These are phyloP conservation scores for Aureobasidium leucospermi DNA, from an alignment of 2,329 filamentous ascomycete genomes.

Conservation along the genomic window DNA sequence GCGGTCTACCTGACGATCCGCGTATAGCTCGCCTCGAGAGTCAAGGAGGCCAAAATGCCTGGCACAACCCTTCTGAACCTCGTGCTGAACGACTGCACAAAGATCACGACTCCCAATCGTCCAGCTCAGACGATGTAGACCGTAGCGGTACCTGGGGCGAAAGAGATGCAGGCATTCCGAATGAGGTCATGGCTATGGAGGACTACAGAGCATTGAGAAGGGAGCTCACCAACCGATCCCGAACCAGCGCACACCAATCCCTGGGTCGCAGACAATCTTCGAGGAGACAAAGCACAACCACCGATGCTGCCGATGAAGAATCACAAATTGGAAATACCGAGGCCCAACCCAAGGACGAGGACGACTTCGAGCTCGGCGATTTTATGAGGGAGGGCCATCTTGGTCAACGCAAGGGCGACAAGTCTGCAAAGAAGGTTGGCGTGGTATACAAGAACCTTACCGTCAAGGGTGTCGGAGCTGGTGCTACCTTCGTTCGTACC, in stretches of 20 bases:
- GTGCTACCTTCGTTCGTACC: conserved; percentile 62
- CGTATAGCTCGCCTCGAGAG: neutral
- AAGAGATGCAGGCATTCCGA: conserved; percentile 48
- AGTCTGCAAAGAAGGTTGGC: conserved; percentile 68
- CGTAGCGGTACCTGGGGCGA: conserved; percentile 56
- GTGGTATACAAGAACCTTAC: conserved; percentile 70
- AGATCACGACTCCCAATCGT: conserved; percentile 2
- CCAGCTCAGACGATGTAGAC: conserved; percentile 14
- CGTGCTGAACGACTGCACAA: conserved; percentile 1
- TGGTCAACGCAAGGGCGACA: conserved; percentile 61
- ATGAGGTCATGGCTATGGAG: conserved; percentile 48
- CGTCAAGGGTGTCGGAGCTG: conserved; percentile 62
- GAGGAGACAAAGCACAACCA: conserved; percentile 26
- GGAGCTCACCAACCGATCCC: conserved; percentile 48
- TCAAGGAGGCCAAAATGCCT: conserved; percentile 10
- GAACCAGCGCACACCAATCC: neutral
- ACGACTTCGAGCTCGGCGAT: conserved; percentile 59
- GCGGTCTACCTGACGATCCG: conserved; percentile 9
- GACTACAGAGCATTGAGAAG: conserved; percentile 52
- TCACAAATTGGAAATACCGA: conserved; percentile 30
- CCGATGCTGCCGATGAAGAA: conserved; percentile 14
- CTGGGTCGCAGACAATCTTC: conserved; percentile 23
- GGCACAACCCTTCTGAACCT: conserved; percentile 11
- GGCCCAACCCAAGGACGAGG: conserved; percentile 41
- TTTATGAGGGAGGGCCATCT: conserved; percentile 71